A percentile compares a stretch with the other conserved stretches of the same genome.
phyloP scores from a whole-genome alignment of 345 rosid species.

The Angophora floribunda region DNA sequence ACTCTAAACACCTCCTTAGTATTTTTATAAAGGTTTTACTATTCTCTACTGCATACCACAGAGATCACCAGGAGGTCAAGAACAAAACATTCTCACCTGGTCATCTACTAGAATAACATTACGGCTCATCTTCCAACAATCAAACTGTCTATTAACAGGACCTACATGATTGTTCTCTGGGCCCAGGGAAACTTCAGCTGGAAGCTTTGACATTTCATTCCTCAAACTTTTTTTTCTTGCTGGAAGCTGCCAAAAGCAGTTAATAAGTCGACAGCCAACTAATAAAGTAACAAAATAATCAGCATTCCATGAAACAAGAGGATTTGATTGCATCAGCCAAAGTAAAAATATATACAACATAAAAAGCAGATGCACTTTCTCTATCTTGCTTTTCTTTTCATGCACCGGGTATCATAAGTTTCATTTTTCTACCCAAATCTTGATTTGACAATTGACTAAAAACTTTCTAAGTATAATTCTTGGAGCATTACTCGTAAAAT shows the following conservation, averaged over 20 bases:
- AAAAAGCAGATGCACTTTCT: neutral
- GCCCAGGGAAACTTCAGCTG: constrained; percentile 5
- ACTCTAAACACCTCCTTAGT: neutral
- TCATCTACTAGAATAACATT: constrained; percentile 38
- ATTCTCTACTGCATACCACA: neutral
- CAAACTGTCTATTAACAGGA: constrained; percentile 12
- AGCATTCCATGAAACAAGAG: neutral
- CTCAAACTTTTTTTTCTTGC: neutral
- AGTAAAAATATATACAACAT: neutral
- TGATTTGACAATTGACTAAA: neutral
- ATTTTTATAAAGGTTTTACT: neutral
- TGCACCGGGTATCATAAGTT: neutral
- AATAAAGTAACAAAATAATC: neutral
- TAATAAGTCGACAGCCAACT: neutral
- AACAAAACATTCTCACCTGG: constrained; percentile 12
- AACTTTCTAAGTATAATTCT: neutral
- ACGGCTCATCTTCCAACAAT: constrained; percentile 12
- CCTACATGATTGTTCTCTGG: constrained; percentile 4
- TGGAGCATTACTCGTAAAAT: neutral
- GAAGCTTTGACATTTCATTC: constrained; percentile 6
- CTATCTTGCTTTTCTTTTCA: neutral
- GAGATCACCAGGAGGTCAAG: neutral
- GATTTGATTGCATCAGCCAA: neutral
- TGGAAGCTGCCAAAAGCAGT: constrained; percentile 11
- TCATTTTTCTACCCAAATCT: neutral